Conservation (phyloP, 2,329 filamentous ascomycete species). For the Ophiobolus disseminans region DNA sequence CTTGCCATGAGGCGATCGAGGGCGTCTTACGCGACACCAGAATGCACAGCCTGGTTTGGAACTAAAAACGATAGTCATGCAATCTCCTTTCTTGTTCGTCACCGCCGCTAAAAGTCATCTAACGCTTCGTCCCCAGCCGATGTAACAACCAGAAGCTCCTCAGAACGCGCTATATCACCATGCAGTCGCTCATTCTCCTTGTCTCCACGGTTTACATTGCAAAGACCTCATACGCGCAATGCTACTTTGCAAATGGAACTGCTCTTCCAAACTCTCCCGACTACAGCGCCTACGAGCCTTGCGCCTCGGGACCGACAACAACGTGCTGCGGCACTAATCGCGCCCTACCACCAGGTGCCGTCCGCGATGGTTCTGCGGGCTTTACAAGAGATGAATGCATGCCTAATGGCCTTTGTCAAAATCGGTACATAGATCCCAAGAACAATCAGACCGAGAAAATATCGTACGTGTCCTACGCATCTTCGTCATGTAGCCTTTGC, state of each 20-base stretch:
- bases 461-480: neutral
- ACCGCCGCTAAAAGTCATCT: too few species aligned
- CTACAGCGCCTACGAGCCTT: neutral
- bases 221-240: neutral
- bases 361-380: neutral
- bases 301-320: neutral
- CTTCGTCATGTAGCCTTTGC: neutral
- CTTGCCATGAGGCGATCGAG: too few species aligned
- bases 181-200: neutral
- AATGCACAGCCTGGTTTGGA: too few species aligned
- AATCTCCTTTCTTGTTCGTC: too few species aligned
- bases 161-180: too few species aligned
- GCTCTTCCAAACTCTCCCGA: neutral
- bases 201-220: neutral
- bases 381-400: neutral
- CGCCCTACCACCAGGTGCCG: neutral
- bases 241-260: neutral
- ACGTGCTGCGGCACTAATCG: neutral
- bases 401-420: neutral
- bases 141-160: too few species aligned
- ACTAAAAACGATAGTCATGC: too few species aligned
- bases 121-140: too few species aligned
- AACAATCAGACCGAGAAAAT: neutral
- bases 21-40: too few species aligned
- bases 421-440: neutral